Base-by-base conservation (phyloP, 306 rosid species). In the Quercus wislizeni region DNA sequence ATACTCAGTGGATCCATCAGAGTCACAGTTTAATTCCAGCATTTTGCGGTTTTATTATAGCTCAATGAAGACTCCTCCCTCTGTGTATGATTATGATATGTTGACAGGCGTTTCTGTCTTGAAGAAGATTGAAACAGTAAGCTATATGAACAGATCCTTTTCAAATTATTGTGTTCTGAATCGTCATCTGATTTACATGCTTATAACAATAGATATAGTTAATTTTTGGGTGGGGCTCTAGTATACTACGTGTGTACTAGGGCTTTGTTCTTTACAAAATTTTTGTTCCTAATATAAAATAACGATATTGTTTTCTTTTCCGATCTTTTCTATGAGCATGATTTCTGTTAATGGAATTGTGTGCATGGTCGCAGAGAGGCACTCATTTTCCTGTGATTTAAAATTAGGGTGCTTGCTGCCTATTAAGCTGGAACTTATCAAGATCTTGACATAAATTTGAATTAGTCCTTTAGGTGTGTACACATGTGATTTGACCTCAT, bases 1-100 rank as follows among this genome's bases (percentile, higher is more conserved):
- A 21, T 94, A 94, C 83, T 88, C 91, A 1, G 91, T 87, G 83
- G 85, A 80, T 5, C 74, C 77, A 70, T 81, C 85, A 41, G 88
- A 87, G 61, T 91, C 97, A 76, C 95, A 90, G 73, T 94, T 91
- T 86, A 81, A 85, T 54, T 92, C 97, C 68, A 80, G 88, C 78
- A 80, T 94, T 83, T 86, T 94, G 74, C 89, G 93, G 73, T 94
- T 86, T 85, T 59, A 89, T n/a, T 94, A 94, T 79, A 90, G 97
- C 88, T 94, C 97, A 74, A 68, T 94, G 93, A 94, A 80, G 88
- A 92, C 97, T 25, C 99, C 99, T 69, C 70, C 25, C 61, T 88
- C 99, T 63, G 89, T 87, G 21, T 94, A 94, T 78, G 97, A 94
- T 83, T 92, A 92, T 85, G 99, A 94, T 78, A 92, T 94, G 99